Conservation (phyloP, 331 rosid genomes). For the Dryas integrifolia region DNA sequence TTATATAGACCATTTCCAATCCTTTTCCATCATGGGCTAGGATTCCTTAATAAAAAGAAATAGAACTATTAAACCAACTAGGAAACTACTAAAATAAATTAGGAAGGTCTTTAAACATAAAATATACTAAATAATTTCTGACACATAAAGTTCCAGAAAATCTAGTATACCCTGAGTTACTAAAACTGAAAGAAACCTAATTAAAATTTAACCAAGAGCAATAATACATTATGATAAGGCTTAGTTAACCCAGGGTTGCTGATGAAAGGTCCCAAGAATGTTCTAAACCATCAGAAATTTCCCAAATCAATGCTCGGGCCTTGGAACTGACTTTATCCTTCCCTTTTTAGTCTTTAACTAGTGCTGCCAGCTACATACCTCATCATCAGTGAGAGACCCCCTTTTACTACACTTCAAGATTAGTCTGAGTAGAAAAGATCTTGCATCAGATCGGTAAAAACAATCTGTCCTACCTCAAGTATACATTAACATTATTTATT, state of each 20-base stretch:
- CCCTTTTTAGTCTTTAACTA: neutral
- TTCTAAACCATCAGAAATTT: neutral
- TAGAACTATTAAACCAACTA: neutral
- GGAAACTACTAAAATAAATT: neutral
- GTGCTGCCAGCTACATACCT: neutral
- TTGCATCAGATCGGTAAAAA: neutral
- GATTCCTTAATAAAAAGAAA: neutral
- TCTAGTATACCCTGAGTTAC: too few species aligned
- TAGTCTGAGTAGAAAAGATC: neutral
- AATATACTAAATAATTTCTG: neutral
- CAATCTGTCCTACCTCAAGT: neutral
- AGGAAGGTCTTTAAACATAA: neutral
- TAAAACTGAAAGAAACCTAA: too few species aligned
- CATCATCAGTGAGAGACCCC: neutral
- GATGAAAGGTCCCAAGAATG: too few species aligned
- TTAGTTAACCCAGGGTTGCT: too few species aligned
- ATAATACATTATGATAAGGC: too few species aligned
- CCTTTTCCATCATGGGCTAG: neutral
- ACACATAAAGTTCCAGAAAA: too few species aligned
- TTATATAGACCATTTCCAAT: neutral
- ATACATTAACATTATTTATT: neutral
- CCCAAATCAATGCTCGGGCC: neutral
- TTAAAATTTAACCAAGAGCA: too few species aligned
- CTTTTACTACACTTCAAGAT: neutral
- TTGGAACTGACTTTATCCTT: neutral